Evolutionary conservation across 306 rosid genomes (phyloP), one percentile per base, ranked within the genome.

Genomic region (Luffa acutangula): DNA sequence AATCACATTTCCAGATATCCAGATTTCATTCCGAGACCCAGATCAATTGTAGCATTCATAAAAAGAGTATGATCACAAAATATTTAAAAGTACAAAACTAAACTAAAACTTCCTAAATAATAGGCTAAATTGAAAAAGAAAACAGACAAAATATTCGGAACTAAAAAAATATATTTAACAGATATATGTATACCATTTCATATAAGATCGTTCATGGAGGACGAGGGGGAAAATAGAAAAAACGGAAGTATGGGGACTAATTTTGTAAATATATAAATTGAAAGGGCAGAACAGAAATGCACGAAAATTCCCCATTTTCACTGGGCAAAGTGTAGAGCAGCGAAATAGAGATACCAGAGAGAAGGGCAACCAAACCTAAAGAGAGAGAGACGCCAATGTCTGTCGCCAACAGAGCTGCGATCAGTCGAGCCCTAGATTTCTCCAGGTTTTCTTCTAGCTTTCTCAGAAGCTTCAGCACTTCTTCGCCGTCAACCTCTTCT

Each of bases 351-450:
- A 53, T 8, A 18, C 64, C 59, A 18, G 11, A 43, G 67, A 49
- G 71, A 83, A 25, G 13, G 9, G 57, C 18, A 39, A 20, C 54
- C 34, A 48, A 13, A 72, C 21, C 58, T 49, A 72, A 37, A 31
- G 60, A 79, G 79, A 74, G 79, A 80, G 80, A 75, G 79, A 90
- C 90, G 98, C 89, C 96, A 65, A 85, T 36, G 67, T 82, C 89
- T 21, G 75, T 93, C 63, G 80, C 83, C 25, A 78, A 33, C 83
- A 87, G 84, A 85, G 84, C 88, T 3, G 43, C 81, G 4, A 7
- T 67, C 15, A 58, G 84, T 82, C 89, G 85, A 81, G 81, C 70
- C 84, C 73, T 71, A 77, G 83, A 79, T 31, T 36, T 90, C 43
- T 82, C 87, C 45, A 87, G 83, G 74, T 78, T 78, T 41, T 81